Base-by-base conservation (phyloP, 148 eudicot genomes). In the Arbutus unedo region DNA sequence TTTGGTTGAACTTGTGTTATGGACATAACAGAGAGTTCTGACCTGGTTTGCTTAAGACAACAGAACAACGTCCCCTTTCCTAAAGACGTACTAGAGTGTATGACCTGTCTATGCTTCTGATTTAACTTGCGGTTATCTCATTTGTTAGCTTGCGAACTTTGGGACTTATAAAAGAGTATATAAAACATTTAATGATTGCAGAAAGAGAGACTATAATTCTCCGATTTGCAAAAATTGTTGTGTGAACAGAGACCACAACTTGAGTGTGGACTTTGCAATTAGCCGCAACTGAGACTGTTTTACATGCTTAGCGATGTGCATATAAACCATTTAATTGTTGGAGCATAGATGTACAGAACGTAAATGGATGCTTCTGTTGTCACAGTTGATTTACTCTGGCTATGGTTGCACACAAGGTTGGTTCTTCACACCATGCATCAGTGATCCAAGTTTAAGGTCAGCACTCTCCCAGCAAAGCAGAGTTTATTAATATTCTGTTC, bases 361-460 rank as follows among this genome's bases (percentile, higher is more conserved):
- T 44, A 80, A 41, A 64, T 31, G 71, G 57, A 66, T 74, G 16
- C 13, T 84, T 77, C 79, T 64, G n/a, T 68, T 81, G 68, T 77
- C 18, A 68, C 86, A 95, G 98, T 82, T 95, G 82, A 95, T 95
- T 81, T 95, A 95, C 84, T 93, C 97, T 59, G 93, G 98, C 77
- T 95, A 90, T 82, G 90, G 94, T 87, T 95, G 98, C 87, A 90
- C 85, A 78, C 98, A 93, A 87, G 98, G 97, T 51, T 93, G 98
- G 97, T 95, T 93, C 85, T 92, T 87, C 89, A 95, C 98, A 13
- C 98, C 97, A 67, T 95, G 98, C 88, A 88, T 79, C 60, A 90
- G 91, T 79, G 90, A 89, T 90, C 98, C 98, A 62, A 84, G 96
- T 80, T 92, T 95, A 88, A 92, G 98, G 97, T 92, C 74, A 82